These are phyloP conservation scores for Coleophoma eucalyptorum DNA, from an alignment of 2,329 filamentous ascomycete genomes.

Conservation along the genomic window DNA sequence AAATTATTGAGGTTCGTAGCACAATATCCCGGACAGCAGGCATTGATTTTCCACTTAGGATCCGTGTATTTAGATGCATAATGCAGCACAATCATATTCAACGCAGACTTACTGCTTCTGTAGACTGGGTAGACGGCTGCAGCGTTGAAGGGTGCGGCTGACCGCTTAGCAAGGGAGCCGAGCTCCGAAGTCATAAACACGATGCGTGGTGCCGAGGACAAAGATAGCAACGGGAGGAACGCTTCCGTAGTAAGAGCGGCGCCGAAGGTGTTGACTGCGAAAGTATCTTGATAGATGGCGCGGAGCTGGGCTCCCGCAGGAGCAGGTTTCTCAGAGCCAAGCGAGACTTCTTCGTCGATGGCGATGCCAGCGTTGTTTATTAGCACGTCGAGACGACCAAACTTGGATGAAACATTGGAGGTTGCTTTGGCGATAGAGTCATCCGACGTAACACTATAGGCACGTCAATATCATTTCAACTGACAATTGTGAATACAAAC, in stretches of 20 bases:
- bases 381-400: conserved; percentile 2
- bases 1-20: conserved; percentile 10
- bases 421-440: background rate
- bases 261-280: conserved; percentile 3
- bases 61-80: conserved; percentile 5
- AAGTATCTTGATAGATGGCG: background rate
- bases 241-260: background rate
- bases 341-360: too few relatives aligned
- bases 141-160: too few relatives aligned
- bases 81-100: conserved; percentile 6
- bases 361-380: background rate
- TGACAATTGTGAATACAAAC: background rate
- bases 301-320: background rate
- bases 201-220: conserved; percentile 1
- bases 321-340: background rate
- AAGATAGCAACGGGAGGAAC: conserved; percentile 1
- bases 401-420: background rate
- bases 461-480: background rate
- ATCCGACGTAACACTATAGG: background rate
- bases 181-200: background rate
- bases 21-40: conserved; percentile 5
- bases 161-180: too few relatives aligned
- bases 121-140: conserved; percentile 2
- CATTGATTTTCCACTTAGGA: conserved; percentile 9
- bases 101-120: conserved; percentile 1